Conservation (phyloP, 1,284 basidiomycete species). For the Irpex sp. region DNA sequence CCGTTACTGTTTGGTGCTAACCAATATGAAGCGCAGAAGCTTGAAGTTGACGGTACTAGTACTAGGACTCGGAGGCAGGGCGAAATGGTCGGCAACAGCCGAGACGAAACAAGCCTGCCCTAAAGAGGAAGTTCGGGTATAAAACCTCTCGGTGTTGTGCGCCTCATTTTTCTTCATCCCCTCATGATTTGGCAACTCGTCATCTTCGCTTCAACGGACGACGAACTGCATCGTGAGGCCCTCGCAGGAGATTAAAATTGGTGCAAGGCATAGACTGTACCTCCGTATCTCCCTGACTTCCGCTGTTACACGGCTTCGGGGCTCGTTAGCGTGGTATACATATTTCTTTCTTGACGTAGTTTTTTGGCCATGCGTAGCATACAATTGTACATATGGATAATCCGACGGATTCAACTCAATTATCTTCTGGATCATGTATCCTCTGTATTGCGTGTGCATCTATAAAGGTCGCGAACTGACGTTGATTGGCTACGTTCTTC, state of each 20-base stretch:
- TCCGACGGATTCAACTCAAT: background rate
- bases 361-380: background rate
- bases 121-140: conserved; percentile 20
- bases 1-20: too few relatives aligned
- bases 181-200: conserved; percentile 57
- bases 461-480: too few relatives aligned
- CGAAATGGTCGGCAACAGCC: background rate
- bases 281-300: conserved; percentile 79
- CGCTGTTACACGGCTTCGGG: conserved; percentile 51
- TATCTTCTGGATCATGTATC: background rate
- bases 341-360: conserved; percentile 24
- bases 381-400: background rate
- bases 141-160: conserved; percentile 10
- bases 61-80: too few relatives aligned
- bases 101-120: conserved; percentile 21
- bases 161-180: conserved; percentile 37
- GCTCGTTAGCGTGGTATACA: conserved; percentile 87
- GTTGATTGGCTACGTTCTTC: too few relatives aligned
- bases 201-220: conserved; percentile 46
- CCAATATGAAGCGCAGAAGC: too few relatives aligned
- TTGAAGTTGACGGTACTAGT: too few relatives aligned
- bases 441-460: too few relatives aligned
- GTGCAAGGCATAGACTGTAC: conserved; percentile 82
- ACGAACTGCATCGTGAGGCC: conserved; percentile 59
- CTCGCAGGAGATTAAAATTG: conserved; percentile 88